Percentiles rank a stretch among this genome's conserved stretches.
Conservation (phyloP, 257 asterid genomes). For the Marsdenia floribunda region DNA sequence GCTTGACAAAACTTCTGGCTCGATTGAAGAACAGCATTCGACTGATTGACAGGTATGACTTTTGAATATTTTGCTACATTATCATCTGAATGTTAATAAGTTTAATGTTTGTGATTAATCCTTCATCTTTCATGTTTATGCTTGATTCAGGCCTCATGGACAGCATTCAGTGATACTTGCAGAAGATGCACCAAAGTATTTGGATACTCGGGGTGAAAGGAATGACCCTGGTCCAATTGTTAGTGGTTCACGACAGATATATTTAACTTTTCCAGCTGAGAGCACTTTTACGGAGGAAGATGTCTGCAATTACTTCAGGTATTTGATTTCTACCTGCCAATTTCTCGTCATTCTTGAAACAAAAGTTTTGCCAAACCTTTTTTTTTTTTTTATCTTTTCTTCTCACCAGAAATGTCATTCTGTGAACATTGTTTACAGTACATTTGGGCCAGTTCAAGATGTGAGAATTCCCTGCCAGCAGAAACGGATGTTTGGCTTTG, state of each 20-base stretch:
- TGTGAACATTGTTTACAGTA: constrained; percentile 33
- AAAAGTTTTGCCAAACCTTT: not conserved
- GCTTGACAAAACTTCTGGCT: constrained; percentile 82
- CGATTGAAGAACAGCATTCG: constrained; percentile 59
- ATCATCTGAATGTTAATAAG: not conserved
- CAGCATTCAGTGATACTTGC: constrained; percentile 74
- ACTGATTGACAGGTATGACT: constrained; percentile 62
- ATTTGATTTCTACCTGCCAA: constrained; percentile 10
- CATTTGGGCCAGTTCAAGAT: constrained; percentile 82
- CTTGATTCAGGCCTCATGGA: constrained; percentile 74
- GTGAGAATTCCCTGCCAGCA: constrained; percentile 91
- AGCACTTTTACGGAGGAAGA: constrained; percentile 80
- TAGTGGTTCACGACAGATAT: constrained; percentile 67
- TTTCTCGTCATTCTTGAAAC: not conserved
- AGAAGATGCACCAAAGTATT: constrained; percentile 63
- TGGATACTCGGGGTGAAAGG: constrained; percentile 48
- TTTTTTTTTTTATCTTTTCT: not conserved
- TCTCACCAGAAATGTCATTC: not conserved
- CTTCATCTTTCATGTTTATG: not conserved
- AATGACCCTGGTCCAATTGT: constrained; percentile 75
- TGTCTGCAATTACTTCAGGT: constrained; percentile 70
- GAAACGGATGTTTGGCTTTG: constrained; percentile 90
- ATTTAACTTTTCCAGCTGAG: constrained; percentile 80
- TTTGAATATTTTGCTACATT: not conserved
- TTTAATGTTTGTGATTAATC: not conserved